phyloP scores from a whole-genome alignment of 495 filamentous ascomycete genomes.

The Daldinia bambusicola region DNA sequence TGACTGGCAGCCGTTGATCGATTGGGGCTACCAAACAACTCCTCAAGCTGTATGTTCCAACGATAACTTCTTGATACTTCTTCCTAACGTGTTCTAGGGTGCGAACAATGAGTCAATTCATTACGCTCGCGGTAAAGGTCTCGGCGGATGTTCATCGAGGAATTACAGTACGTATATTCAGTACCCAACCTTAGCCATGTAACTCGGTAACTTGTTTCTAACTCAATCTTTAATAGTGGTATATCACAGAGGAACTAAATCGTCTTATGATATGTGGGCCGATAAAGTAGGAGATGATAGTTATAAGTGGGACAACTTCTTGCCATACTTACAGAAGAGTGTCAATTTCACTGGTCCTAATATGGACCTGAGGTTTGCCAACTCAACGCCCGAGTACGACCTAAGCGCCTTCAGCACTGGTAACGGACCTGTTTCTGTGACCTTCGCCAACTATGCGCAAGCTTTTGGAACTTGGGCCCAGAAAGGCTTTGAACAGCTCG shows the following conservation, averaged over 20 bases:
- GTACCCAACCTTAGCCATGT: not conserved
- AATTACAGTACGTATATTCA: slow-evolving; percentile 5
- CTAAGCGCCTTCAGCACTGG: slow-evolving; percentile 19
- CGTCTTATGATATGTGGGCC: slow-evolving; percentile 57
- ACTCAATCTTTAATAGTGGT: not conserved
- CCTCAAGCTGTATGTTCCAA: slow-evolving; percentile 23
- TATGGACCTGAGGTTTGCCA: not conserved
- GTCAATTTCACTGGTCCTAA: slow-evolving; percentile 64
- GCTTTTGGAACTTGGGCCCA: slow-evolving; percentile 55
- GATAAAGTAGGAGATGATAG: slow-evolving; percentile 63
- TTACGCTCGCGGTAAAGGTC: slow-evolving; percentile 56
- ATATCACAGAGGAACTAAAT: slow-evolving; percentile 49
- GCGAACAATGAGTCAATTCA: slow-evolving; percentile 43
- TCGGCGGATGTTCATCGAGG: slow-evolving; percentile 55
- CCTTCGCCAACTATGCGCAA: slow-evolving; percentile 61
- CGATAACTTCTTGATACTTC: not conserved
- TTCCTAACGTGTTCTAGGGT: slow-evolving; percentile 12
- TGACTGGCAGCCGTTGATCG: slow-evolving; percentile 51
- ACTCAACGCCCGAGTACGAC: slow-evolving; percentile 45
- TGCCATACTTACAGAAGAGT: slow-evolving; percentile 66
- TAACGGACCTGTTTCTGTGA: slow-evolving; percentile 61
- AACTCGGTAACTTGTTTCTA: not conserved
- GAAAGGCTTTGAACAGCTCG: slow-evolving; percentile 51
- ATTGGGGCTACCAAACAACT: slow-evolving; percentile 60
- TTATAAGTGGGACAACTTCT: slow-evolving; percentile 63